Evolutionary conservation across 78 protist genomes (phyloP).

Genomic region (Dictyostelium purpureum): DNA sequence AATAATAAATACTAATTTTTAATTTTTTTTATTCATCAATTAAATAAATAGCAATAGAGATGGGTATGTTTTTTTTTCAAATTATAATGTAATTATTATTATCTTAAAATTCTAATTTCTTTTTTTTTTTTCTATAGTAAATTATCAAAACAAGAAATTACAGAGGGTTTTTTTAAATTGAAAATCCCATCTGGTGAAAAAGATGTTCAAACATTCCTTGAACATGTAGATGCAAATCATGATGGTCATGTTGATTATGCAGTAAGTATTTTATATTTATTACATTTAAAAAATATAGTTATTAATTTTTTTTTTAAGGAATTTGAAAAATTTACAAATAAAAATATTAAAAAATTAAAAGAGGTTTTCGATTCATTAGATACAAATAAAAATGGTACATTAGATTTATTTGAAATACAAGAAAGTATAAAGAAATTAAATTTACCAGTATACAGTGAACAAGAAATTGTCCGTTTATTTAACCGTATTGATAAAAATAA

Average conservation of each 20-base stretch:
- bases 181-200: slow-evolving; percentile 28
- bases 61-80: no score
- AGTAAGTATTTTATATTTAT: slow-evolving; percentile 7
- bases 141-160: slow-evolving; percentile 25
- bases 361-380: slow-evolving; percentile 41
- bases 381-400: slow-evolving; percentile 20
- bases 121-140: no score
- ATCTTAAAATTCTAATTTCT: no score
- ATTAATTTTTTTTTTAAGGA: slow-evolving; percentile 3
- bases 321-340: slow-evolving; percentile 19
- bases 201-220: background rate
- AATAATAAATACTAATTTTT: background rate
- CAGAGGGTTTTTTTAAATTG: slow-evolving; percentile 49
- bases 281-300: background rate
- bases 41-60: background rate
- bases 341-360: slow-evolving; percentile 12
- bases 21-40: background rate
- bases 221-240: slow-evolving; percentile 11
- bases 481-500: slow-evolving; percentile 35
- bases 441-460: slow-evolving; percentile 22
- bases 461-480: slow-evolving; percentile 42
- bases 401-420: slow-evolving; percentile 59
- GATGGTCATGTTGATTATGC: slow-evolving; percentile 30
- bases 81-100: no score
- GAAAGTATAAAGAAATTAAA: slow-evolving; percentile 29